A percentile compares a stretch with the other conserved stretches of the same genome.
phyloP scores from a whole-genome alignment of 164 flowering plant species.

The Nymphaea colorata region DNA sequence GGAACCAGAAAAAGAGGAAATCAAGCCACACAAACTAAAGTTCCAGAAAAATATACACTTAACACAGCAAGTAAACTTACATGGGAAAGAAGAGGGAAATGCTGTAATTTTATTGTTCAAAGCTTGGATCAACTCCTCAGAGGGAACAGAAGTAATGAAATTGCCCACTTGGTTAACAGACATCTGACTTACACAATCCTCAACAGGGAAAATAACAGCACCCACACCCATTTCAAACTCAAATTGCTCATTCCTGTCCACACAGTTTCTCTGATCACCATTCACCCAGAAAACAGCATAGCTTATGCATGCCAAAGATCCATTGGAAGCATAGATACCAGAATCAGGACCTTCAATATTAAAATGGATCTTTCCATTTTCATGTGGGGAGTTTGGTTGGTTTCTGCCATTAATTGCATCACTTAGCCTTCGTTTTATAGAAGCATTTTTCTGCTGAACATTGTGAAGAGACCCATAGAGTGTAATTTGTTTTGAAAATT shows the following conservation, averaged over 20 bases:
- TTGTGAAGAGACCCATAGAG: not conserved
- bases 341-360: conserved; percentile 42
- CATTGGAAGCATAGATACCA: conserved; percentile 44
- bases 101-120: conserved; percentile 40
- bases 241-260: conserved; percentile 67
- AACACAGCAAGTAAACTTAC: not conserved
- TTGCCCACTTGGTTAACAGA: conserved; percentile 50
- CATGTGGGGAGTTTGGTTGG: conserved; percentile 5
- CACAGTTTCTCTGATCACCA: conserved; percentile 29
- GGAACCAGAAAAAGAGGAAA: not conserved
- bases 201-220: conserved; percentile 52
- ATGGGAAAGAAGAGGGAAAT: not conserved
- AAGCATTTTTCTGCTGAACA: not conserved
- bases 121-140: conserved; percentile 50
- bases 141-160: conserved; percentile 32
- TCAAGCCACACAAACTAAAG: not conserved
- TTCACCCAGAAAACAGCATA: conserved; percentile 40
- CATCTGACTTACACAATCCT: conserved; percentile 65
- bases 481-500: conserved; percentile 12
- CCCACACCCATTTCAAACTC: conserved; percentile 87
- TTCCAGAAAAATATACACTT: not conserved
- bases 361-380: conserved; percentile 13
- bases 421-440: too few species aligned
- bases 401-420: not conserved
- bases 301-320: conserved; percentile 50